Evolutionary conservation across 192 early-diverging fungal genomes (phyloP).

Genomic region (Coemansia sp.): DNA sequence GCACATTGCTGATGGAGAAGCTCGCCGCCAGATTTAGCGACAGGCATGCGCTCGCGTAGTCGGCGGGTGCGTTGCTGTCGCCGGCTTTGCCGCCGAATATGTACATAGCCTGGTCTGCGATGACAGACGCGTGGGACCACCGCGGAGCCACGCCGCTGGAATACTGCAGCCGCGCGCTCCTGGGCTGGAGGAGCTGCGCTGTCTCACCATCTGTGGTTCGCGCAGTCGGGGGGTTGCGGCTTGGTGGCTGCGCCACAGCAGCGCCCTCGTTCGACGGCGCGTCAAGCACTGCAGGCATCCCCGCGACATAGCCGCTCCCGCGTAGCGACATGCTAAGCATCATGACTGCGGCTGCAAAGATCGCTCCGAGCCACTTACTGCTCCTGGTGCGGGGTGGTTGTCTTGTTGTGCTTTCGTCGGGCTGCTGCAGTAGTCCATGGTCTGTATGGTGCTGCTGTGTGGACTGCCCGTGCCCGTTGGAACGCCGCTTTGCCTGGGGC

Average conservation of each 20-base stretch:
- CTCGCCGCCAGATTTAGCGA: conserved; percentile 30
- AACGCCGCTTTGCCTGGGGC: background rate
- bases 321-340: background rate
- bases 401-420: background rate
- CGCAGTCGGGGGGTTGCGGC: background rate
- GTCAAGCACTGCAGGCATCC: background rate
- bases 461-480: background rate
- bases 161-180: conserved; percentile 16
- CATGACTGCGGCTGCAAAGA: background rate
- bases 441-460: background rate
- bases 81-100: conserved; percentile 37
- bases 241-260: conserved; percentile 2
- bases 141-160: conserved; percentile 18
- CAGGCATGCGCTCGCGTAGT: conserved; percentile 32
- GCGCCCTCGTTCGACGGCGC: background rate
- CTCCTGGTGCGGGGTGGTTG: background rate
- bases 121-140: conserved; percentile 37
- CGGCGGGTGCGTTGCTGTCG: conserved; percentile 15
- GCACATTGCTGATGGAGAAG: conserved; percentile 20
- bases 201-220: background rate
- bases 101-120: conserved; percentile 48
- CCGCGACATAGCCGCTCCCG: background rate
- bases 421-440: background rate
- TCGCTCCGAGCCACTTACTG: background rate
- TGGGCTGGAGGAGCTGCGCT: background rate